Evolutionary conservation across 129 eudicot species (phyloP).

Genomic region (Chrysanthemum seticuspe): DNA sequence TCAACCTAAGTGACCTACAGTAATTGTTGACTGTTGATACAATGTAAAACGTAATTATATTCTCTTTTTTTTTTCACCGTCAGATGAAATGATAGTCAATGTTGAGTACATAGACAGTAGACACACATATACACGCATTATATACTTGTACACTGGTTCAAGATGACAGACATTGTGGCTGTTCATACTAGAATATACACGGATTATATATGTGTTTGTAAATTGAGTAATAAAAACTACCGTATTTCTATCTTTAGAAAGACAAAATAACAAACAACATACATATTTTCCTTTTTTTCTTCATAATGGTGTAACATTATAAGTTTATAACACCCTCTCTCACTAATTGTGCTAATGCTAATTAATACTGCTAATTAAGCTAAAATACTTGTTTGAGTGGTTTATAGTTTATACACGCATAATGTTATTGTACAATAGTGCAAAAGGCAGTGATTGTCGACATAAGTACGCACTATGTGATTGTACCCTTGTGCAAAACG

Average conservation of each 20-base stretch:
- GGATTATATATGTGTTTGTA: slow-evolving; percentile 5
- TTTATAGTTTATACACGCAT: slow-evolving; percentile 5
- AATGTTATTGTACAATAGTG: slow-evolving; percentile 21
- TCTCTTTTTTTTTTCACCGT: slow-evolving; percentile 1
- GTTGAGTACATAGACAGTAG: background rate
- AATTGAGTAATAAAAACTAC: slow-evolving; percentile 15
- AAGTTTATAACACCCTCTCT: too few relatives aligned
- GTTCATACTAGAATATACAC: slow-evolving; percentile 15
- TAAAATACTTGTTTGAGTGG: background rate
- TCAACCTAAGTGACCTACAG: slow-evolving; percentile 1
- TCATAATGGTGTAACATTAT: too few relatives aligned
- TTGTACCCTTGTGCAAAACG: slow-evolving; percentile 36
- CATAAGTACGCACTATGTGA: slow-evolving; percentile 23
- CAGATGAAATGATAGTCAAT: slow-evolving; percentile 15
- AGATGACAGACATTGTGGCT: slow-evolving; percentile 22
- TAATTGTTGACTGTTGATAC: slow-evolving; percentile 20
- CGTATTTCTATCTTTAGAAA: too few relatives aligned
- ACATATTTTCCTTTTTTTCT: too few relatives aligned
- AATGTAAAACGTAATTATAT: background rate
- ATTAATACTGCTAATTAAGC: too few relatives aligned
- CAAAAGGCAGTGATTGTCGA: slow-evolving; percentile 27
- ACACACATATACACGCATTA: slow-evolving; percentile 11
- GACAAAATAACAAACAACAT: too few relatives aligned
- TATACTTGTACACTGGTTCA: slow-evolving; percentile 24
- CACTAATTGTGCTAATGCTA: too few relatives aligned